Base-by-base conservation (phyloP, 106 monocot species). In the Xerophyta viscosa region DNA sequence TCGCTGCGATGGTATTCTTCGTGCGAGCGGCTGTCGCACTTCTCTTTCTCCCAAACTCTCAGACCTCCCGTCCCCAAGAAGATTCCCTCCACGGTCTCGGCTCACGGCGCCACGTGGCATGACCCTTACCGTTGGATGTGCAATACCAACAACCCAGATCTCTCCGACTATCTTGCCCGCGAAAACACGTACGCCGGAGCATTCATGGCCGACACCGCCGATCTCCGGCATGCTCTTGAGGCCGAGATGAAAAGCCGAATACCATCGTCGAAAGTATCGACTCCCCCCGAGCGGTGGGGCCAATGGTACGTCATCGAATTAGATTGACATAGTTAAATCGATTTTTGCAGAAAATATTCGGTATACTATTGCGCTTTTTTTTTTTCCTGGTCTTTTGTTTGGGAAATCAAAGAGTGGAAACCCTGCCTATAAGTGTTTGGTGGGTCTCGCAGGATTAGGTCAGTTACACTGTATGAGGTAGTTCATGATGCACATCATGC, bases 71-170 rank as follows among this genome's bases (percentile, higher is more conserved):
- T 64, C 14, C 70, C 96, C 19, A 96, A 85, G 71, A 78, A 63
- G 62, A 57, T 82, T 51, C 85, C 85, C 41, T 79, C 77, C 79
- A 55, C 76, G 21, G 76, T 62, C 64, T 67, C 81, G 36, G 81
- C 71, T 41, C 96, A 96, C 44, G 78, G 79, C 9, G 52, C 63
- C 37, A 66, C 81, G 29, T 96, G 94, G 94, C 57, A 68, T 6
- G 94, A 96, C 52, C 84, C 84, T 48, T 96, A 82, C 71, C 81
- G 60, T 48, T 96, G 88, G 94, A 96, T 96, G 94, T 70, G 69
- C 62, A 66, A 82, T 63, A 82, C 78, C 29, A 19, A 46, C 57
- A 85, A 96, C 43, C 88, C 81, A 17, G 79, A 85, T 48, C 78
- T 96, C 50, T 14, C 56, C 22, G 68, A 68, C 47, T 47, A 89